These are phyloP conservation scores for Talaromyces sp. DNA, from an alignment of 2,329 filamentous ascomycete genomes.

Conservation along the genomic window DNA sequence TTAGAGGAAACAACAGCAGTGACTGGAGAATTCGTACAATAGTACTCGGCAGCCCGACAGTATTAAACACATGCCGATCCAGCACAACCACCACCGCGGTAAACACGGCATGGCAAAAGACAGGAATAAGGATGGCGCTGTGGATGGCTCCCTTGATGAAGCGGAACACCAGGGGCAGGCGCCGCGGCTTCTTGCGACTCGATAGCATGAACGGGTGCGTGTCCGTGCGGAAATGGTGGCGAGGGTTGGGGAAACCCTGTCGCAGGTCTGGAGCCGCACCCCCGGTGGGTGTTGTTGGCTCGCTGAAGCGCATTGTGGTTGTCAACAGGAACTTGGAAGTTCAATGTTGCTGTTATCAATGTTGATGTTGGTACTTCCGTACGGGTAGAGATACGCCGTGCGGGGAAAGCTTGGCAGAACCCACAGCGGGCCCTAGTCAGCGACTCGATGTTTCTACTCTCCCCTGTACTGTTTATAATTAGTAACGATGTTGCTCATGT, in stretches of 20 bases:
- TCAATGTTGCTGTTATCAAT: background rate
- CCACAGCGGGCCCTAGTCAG: background rate
- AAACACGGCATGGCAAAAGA: constrained; percentile 53
- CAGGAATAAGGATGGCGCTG: constrained; percentile 51
- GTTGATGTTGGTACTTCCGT: too few species aligned
- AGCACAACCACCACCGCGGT: constrained; percentile 55
- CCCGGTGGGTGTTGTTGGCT: background rate
- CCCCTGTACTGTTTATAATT: too few species aligned
- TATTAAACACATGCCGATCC: constrained; percentile 46
- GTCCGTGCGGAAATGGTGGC: constrained; percentile 12
- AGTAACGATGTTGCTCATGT: too few species aligned
- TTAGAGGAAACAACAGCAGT: background rate
- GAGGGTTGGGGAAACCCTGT: background rate
- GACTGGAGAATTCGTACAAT: constrained; percentile 40
- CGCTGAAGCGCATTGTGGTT: constrained; percentile 1
- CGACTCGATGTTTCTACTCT: too few species aligned
- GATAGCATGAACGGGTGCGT: constrained; percentile 30
- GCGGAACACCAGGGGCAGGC: constrained; percentile 59
- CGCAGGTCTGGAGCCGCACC: background rate
- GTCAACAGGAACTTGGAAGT: background rate
- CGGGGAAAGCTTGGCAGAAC: background rate
- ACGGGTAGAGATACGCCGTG: background rate
- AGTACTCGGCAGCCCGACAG: constrained; percentile 52
- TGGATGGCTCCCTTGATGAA: constrained; percentile 63
- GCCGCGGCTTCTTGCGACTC: constrained; percentile 30